Percentiles rank a stretch among this genome's conserved stretches.
phyloP scores from a whole-genome alignment of 2,329 filamentous ascomycete genomes.

The Botrytis tulipae region DNA sequence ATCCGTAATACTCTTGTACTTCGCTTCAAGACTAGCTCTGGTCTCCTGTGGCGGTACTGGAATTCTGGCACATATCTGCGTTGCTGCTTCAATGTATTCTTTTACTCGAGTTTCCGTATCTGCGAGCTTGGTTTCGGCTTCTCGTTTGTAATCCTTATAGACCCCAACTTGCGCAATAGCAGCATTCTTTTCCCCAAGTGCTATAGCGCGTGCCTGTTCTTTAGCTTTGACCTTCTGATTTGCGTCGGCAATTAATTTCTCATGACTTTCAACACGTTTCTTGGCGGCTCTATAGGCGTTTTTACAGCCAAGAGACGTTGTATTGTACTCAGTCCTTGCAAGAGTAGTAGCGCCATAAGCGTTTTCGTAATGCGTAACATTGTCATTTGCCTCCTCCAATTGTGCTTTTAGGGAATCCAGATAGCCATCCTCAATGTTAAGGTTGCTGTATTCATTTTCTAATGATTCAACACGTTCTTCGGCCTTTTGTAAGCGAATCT shows the following conservation, averaged over 20 bases:
- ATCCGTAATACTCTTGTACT: constrained; percentile 53
- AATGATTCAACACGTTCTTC: constrained; percentile 56
- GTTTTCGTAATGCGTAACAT: constrained; percentile 49
- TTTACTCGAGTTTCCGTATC: constrained; percentile 49
- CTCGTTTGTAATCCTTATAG: constrained; percentile 46
- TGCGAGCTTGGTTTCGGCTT: constrained; percentile 49
- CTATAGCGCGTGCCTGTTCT: constrained; percentile 50
- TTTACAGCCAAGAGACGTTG: constrained; percentile 41
- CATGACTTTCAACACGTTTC: constrained; percentile 38
- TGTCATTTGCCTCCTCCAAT: constrained; percentile 51
- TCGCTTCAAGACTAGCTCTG: constrained; percentile 51
- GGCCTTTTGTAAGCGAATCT: constrained; percentile 55
- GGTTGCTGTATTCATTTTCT: constrained; percentile 61
- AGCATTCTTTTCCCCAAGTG: constrained; percentile 61
- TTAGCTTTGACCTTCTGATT: constrained; percentile 51
- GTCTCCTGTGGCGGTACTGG: constrained; percentile 65
- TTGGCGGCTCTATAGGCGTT: constrained; percentile 43
- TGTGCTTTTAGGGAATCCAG: constrained; percentile 58
- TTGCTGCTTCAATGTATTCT: constrained; percentile 56
- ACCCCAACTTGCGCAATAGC: constrained; percentile 53
- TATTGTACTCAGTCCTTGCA: constrained; percentile 50
- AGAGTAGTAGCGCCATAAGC: constrained; percentile 54
- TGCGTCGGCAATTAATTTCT: constrained; percentile 53
- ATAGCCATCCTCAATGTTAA: constrained; percentile 66
- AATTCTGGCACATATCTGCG: constrained; percentile 54